phyloP scores from a whole-genome alignment of 352 stramenopile genomes.

The Blastocystis sp. region DNA sequence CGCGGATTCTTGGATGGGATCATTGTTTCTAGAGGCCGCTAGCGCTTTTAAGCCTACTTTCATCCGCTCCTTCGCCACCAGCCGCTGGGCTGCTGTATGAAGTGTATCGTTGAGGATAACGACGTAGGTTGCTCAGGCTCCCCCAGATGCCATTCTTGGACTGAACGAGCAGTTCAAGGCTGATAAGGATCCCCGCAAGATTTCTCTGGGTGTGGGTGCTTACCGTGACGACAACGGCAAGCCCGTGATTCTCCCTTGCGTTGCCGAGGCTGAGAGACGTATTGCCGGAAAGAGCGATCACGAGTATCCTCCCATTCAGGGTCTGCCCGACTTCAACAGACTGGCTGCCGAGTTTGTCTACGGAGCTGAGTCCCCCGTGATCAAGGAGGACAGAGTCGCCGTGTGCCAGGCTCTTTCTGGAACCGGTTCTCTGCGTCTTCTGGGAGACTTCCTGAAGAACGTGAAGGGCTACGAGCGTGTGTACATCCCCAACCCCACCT shows the following conservation, averaged over 20 bases:
- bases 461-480: constrained; percentile 69
- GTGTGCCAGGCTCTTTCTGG: constrained; percentile 86
- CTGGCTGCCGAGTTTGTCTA: constrained; percentile 86
- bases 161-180: constrained; percentile 66
- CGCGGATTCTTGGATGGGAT: background rate
- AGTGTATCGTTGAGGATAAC: background rate
- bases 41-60: background rate
- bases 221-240: constrained; percentile 86
- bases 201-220: constrained; percentile 92
- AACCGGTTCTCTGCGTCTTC: constrained; percentile 87
- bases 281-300: constrained; percentile 85
- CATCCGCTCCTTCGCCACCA: constrained; percentile 35
- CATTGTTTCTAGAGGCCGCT: constrained; percentile 1
- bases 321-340: constrained; percentile 84
- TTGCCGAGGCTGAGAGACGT: constrained; percentile 85
- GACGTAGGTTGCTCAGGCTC: constrained; percentile 57
- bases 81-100: constrained; percentile 23
- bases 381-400: constrained; percentile 80
- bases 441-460: constrained; percentile 82
- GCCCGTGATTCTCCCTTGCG: constrained; percentile 62
- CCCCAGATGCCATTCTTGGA: constrained; percentile 60
- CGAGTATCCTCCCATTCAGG: constrained; percentile 90
- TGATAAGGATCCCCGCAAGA: constrained; percentile 80
- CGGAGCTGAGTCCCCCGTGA: constrained; percentile 78
- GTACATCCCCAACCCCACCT: constrained; percentile 96